These are phyloP conservation scores for Abortiporus biennis DNA, from an alignment of 1,284 basidiomycete species.

Conservation along the genomic window DNA sequence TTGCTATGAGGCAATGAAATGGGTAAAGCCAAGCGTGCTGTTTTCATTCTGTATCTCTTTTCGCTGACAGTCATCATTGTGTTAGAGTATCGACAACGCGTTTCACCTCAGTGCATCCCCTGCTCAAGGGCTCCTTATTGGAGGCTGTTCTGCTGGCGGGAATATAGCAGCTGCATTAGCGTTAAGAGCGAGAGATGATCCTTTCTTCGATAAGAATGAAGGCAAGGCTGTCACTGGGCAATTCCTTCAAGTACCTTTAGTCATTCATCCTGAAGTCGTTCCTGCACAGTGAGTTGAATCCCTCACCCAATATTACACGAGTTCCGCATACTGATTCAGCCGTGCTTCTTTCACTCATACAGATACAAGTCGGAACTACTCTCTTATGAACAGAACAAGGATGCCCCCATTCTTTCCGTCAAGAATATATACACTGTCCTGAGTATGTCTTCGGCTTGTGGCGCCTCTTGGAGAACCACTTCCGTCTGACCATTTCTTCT, in stretches of 20 bases:
- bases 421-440: neutral
- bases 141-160: conserved; percentile 20
- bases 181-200: conserved; percentile 16
- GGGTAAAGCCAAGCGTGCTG: conserved; percentile 16
- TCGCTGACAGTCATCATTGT: neutral
- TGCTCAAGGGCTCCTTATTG: conserved; percentile 17
- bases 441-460: no score
- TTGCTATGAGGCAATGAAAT: conserved; percentile 27
- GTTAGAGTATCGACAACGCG: conserved; percentile 6
- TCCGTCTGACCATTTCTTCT: no score
- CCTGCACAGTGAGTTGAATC: conserved; percentile 11
- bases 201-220: conserved; percentile 11
- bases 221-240: conserved; percentile 12
- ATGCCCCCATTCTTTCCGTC: conserved; percentile 1
- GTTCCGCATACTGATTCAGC: no score
- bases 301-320: no score
- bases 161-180: conserved; percentile 16
- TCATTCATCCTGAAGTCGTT: conserved; percentile 10
- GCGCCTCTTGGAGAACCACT: no score
- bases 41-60: neutral
- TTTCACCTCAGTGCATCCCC: conserved; percentile 5
- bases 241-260: conserved; percentile 10
- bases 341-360: no score
- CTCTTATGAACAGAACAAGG: neutral
- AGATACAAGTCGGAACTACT: neutral